Evolutionary conservation across 371 early-diverging fungal genomes (phyloP).

Genomic region (Mucor irregularis): DNA sequence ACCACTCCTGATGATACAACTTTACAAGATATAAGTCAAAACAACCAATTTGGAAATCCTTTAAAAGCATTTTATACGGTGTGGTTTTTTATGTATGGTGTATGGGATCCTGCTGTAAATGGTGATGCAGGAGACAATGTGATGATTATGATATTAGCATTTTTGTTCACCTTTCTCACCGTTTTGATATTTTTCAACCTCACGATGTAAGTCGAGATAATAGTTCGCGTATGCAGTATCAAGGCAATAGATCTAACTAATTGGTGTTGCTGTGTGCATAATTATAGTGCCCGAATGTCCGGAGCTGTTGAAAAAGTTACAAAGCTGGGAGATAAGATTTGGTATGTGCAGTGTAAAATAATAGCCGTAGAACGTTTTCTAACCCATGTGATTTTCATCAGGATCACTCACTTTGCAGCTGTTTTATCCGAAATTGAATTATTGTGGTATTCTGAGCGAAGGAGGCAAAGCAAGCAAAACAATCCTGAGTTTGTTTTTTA

Average conservation of each 20-base stretch:
- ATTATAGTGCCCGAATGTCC: constrained; percentile 11
- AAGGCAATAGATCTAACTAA: too few relatives aligned
- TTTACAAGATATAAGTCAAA: neutral
- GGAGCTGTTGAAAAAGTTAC: constrained; percentile 4
- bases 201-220: constrained; percentile 6
- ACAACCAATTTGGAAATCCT: constrained; percentile 1
- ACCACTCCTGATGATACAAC: neutral
- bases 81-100: constrained; percentile 16
- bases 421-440: constrained; percentile 9
- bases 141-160: constrained; percentile 1
- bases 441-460: constrained; percentile 4
- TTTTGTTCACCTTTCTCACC: constrained; percentile 5
- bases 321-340: constrained; percentile 2
- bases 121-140: constrained; percentile 11
- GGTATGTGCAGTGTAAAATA: too few relatives aligned
- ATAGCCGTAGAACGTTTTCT: too few relatives aligned
- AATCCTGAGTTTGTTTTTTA: constrained; percentile 8
- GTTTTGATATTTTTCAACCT: constrained; percentile 9
- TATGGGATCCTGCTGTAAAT: constrained; percentile 9
- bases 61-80: constrained; percentile 1
- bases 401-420: constrained; percentile 11
- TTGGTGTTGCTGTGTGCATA: too few relatives aligned
- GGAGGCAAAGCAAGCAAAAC: neutral
- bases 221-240: neutral
- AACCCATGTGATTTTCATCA: too few relatives aligned